phyloP scores from a whole-genome alignment of 768 basidiomycete species.

The Suillus brevipes region DNA sequence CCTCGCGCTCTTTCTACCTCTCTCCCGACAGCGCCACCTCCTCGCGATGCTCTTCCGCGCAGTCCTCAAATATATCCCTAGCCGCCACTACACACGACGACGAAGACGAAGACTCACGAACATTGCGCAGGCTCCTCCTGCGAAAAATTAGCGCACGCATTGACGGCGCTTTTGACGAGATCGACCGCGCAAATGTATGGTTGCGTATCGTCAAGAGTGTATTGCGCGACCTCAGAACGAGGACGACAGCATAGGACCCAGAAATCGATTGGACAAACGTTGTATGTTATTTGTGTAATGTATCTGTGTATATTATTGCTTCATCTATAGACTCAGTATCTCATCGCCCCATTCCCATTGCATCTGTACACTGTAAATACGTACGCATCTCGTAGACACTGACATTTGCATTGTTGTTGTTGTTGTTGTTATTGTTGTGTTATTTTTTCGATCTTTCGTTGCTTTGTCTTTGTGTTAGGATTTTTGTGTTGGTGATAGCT shows the following conservation, averaged over 20 bases:
- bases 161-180: constrained; percentile 59
- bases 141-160: constrained; percentile 63
- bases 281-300: constrained; percentile 13
- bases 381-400: constrained; percentile 7
- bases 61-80: constrained; percentile 45
- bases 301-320: constrained; percentile 14
- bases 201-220: constrained; percentile 65
- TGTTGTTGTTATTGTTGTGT: background rate
- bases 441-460: background rate
- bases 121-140: constrained; percentile 60
- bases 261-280: background rate
- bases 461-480: background rate
- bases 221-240: constrained; percentile 50
- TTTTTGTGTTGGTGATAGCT: background rate
- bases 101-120: constrained; percentile 64
- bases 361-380: constrained; percentile 4
- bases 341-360: background rate
- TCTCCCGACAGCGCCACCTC: constrained; percentile 20
- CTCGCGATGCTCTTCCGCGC: constrained; percentile 27
- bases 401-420: background rate
- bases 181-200: constrained; percentile 61
- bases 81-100: constrained; percentile 50
- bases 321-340: constrained; percentile 8
- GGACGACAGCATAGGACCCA: constrained; percentile 8
- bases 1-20: constrained; percentile 21